Base-by-base conservation (phyloP, 1,284 basidiomycete genomes). In the Rhizoctonia solani region DNA sequence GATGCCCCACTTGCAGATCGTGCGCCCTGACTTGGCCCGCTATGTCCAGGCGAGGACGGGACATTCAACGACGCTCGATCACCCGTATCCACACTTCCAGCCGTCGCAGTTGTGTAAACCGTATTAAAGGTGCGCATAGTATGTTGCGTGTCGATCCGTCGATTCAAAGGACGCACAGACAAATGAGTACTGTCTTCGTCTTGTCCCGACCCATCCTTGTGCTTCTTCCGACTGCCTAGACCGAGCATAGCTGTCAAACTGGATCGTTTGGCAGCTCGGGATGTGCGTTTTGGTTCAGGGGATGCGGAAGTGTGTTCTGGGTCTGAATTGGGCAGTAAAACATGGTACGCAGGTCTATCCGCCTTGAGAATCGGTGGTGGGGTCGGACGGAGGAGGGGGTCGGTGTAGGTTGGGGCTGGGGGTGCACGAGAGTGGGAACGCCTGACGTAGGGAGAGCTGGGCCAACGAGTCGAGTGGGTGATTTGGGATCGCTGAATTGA, bases 171-270 rank as follows among this genome's bases (percentile, higher is more conserved):
- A 1, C 61, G 61, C 4, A 50, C 37, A 3, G 47, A 13, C 25
- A 16, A 8, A 16, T 11, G 50, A 4, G 14, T 16, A 5, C 16
- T 23, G 25, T 53, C 37, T 41, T 65, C 53, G 13, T 65, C 61
- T 14, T 19, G 23, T 2, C 6, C 23, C 23, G 37, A 30, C 9
- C 30, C 16, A 16, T 65, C 61, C 25, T 65, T 65, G 61, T 39
- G 29, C 19, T 65, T 65, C 27, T 65, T 65, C 23, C 61, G 21
- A 29, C 21, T 27, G 37, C 44, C 44, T n/a, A 65, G 27, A 8
- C 61, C 41, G 25, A 65, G 50, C 61, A 65, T 65, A 27, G 61
- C 61, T 5, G 61, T 65, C 50, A 65, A 29, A 46, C 61, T 65
- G 21, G 49, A 16, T 21, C 61, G 46, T 19, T 65, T 65, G 6